Evolutionary conservation across 352 stramenopile species (phyloP).

Genomic region (Peronosclerospora sorghi): DNA sequence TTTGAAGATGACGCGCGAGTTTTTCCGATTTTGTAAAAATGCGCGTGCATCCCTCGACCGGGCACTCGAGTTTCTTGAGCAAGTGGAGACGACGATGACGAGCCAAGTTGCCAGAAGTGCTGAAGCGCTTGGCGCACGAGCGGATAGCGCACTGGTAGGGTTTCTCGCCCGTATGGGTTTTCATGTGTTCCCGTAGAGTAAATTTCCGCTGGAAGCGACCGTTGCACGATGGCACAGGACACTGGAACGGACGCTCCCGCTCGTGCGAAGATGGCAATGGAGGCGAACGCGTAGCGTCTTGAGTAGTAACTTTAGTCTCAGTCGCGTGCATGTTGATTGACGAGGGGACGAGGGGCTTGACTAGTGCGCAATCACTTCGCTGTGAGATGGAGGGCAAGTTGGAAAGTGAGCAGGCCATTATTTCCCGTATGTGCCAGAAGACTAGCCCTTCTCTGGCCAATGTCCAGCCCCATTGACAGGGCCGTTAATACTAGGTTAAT

Average conservation of each 20-base stretch:
- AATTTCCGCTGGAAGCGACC: conserved; percentile 63
- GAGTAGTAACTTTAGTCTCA: conserved; percentile 6
- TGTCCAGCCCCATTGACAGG: conserved; percentile 14
- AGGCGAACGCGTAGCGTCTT: no score
- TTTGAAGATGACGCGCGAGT: conserved; percentile 36
- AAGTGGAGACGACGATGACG: conserved; percentile 42
- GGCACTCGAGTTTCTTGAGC: conserved; percentile 38
- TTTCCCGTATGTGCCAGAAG: conserved; percentile 5
- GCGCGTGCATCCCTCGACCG: conserved; percentile 32
- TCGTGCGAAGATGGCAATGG: conserved; percentile 7
- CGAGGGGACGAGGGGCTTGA: conserved; percentile 1
- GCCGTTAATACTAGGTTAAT: conserved; percentile 10
- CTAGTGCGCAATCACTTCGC: conserved; percentile 11
- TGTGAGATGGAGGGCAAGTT: conserved; percentile 31
- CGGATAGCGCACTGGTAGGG: conserved; percentile 43
- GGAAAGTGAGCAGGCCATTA: conserved; percentile 29
- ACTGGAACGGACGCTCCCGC: conserved; percentile 30
- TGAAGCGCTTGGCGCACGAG: conserved; percentile 51
- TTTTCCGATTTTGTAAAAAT: conserved; percentile 48
- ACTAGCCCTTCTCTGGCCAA: conserved; percentile 15
- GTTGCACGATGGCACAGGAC: conserved; percentile 25
- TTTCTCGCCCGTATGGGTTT: conserved; percentile 74
- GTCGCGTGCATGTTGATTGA: conserved; percentile 17
- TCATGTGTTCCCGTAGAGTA: conserved; percentile 67
- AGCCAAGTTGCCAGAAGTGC: conserved; percentile 50